Base-by-base conservation (phyloP, 2,329 filamentous ascomycete genomes). In the Colletotrichum lentis region DNA sequence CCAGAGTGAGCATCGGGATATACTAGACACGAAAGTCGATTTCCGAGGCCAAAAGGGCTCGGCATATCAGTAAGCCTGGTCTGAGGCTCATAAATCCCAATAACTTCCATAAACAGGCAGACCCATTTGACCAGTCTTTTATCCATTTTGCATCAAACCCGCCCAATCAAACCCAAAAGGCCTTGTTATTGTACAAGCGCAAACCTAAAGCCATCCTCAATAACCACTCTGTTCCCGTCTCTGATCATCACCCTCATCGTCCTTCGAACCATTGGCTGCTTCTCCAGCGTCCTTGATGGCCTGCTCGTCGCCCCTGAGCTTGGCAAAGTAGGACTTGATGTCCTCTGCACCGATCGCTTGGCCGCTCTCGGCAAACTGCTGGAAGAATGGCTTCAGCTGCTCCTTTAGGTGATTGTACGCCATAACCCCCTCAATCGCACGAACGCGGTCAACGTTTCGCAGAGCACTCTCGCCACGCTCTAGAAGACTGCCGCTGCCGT, bases 391-490 rank as follows among this genome's bases (percentile, higher is more conserved):
- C 83, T 95, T 97, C n/a, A 99, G 88, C 76, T 95, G 94, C 75
- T 98, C 94, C 76, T 96, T 96, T 69, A 99, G 86, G 74, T 97
- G 91, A 74, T 98, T 97, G 80, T 98, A 99, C 0, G 94, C 95
- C 94, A 98, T 97, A 53, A 97, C 95, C 18, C 96, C 96, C 78
- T 99, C 92, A 64, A 99, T 97, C 5, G 96, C 96, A 16, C 90
- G 86, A 8, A 98, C 95, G 2, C 96, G 91, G 76, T 99, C 96
- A 64, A 99, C 90, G 74, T 93, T 96, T 76, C 90, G 93, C 35
- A 99, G 85, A 0, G 94, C 95, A 55, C 93, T 95, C 80, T 99
- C 96, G 54, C 96, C 96, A 20, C 94, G 92, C 57, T 98, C 94
- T 41, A 96, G 88, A 2, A 99, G 84, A 71, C 91, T 96, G 53